Evolutionary conservation across 768 basidiomycete species (phyloP).

Genomic region (Trametes sanguinea): DNA sequence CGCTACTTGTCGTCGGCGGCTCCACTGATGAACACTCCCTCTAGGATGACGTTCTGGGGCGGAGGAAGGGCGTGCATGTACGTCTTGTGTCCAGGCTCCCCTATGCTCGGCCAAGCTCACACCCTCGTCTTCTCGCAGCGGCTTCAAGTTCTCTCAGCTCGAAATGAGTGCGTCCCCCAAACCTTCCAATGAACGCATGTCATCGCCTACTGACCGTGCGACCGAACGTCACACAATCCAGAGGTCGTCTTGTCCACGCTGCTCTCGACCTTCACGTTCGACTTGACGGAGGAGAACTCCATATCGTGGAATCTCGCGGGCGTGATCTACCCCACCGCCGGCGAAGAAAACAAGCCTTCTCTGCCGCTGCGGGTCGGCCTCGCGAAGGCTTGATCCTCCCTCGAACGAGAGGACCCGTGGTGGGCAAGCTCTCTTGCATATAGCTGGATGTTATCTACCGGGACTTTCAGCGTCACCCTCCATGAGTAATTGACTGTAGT

Average conservation of each 20-base stretch:
- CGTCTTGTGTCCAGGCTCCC: neutral
- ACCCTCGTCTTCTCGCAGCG: slow-evolving; percentile 5
- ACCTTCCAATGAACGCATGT: too few species aligned
- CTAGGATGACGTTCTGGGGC: slow-evolving; percentile 34
- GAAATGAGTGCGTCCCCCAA: slow-evolving; percentile 22
- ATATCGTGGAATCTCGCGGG: slow-evolving; percentile 33
- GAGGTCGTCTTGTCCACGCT: slow-evolving; percentile 34
- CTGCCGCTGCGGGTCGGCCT: slow-evolving; percentile 28
- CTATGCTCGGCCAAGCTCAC: neutral
- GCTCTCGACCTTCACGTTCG: slow-evolving; percentile 32
- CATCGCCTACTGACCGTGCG: too few species aligned
- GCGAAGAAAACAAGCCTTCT: slow-evolving; percentile 9
- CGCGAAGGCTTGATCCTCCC: neutral
- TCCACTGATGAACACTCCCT: neutral
- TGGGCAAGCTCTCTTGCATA: too few species aligned
- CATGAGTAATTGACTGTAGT: too few species aligned
- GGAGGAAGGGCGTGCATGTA: slow-evolving; percentile 34
- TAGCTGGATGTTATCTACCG: too few species aligned
- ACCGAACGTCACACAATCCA: neutral
- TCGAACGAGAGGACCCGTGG: neutral
- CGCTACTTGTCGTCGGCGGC: neutral
- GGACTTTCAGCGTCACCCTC: too few species aligned
- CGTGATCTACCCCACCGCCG: slow-evolving; percentile 29
- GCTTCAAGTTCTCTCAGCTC: slow-evolving; percentile 28
- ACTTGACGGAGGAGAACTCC: slow-evolving; percentile 21